phyloP scores from a whole-genome alignment of 768 basidiomycete species.

The Agrocybe praecox region DNA sequence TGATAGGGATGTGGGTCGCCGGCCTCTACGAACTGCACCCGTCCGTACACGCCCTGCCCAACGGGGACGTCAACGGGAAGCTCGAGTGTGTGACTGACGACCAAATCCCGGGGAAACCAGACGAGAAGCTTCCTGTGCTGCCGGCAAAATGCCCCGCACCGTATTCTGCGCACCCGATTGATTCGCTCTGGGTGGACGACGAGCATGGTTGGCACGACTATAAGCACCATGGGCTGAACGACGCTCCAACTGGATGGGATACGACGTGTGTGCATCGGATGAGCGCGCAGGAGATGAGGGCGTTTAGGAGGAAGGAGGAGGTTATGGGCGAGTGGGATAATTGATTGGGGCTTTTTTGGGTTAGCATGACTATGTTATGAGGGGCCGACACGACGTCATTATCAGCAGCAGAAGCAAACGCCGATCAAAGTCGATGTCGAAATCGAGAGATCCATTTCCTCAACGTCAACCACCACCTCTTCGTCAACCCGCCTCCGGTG shows the following conservation, averaged over 20 bases:
- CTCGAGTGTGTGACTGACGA: background rate
- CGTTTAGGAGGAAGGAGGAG: constrained; percentile 1
- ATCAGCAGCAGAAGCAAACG: no score
- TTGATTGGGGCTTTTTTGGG: background rate
- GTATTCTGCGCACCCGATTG: constrained; percentile 1
- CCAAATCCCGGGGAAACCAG: background rate
- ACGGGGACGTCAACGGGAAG: background rate
- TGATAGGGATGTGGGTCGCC: no score
- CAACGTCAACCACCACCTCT: no score
- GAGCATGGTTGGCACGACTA: constrained; percentile 8
- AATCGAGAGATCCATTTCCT: no score
- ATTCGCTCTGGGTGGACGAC: constrained; percentile 6
- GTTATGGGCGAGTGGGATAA: constrained; percentile 4
- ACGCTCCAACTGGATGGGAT: constrained; percentile 6
- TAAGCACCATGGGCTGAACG: background rate
- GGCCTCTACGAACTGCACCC: no score
- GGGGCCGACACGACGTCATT: no score
- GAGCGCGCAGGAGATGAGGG: constrained; percentile 1
- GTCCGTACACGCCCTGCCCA: no score
- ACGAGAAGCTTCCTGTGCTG: no score
- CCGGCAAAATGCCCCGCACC: background rate
- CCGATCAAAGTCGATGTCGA: no score
- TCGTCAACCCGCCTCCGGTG: no score
- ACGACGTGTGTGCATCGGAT: constrained; percentile 5
- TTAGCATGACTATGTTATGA: no score